Evolutionary conservation across 2,329 filamentous ascomycete species (phyloP).

Genomic region (Magnaporthiopsis rhizophila): DNA sequence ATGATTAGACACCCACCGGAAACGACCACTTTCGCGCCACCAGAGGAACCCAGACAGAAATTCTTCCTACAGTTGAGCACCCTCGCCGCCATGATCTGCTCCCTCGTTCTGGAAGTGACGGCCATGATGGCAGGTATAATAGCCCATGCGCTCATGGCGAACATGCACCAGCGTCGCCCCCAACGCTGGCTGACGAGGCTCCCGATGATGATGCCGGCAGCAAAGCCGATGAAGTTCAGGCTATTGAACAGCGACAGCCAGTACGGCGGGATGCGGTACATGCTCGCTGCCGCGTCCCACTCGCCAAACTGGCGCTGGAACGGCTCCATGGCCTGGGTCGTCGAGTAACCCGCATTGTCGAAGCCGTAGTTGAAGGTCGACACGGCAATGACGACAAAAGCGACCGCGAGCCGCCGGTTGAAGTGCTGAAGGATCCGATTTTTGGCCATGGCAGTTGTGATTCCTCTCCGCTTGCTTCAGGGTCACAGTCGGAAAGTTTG

Average conservation of each 20-base stretch:
- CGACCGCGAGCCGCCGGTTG: constrained; percentile 14
- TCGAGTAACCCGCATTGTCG: constrained; percentile 27
- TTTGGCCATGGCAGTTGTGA: neutral
- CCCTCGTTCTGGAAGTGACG: constrained; percentile 20
- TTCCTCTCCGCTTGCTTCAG: too few species aligned
- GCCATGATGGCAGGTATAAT: constrained; percentile 23
- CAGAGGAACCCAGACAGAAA: neutral
- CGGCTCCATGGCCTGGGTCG: constrained; percentile 28
- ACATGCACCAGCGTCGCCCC: constrained; percentile 27
- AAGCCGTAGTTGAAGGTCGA: constrained; percentile 32
- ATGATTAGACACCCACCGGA: too few species aligned
- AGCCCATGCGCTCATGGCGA: constrained; percentile 27
- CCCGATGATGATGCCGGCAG: constrained; percentile 19
- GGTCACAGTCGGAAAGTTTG: too few species aligned
- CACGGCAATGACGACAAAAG: constrained; percentile 22
- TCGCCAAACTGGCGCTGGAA: constrained; percentile 26
- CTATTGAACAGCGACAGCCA: constrained; percentile 29
- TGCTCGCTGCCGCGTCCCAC: constrained; percentile 16
- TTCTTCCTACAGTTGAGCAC: constrained; percentile 21
- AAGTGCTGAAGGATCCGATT: constrained; percentile 7
- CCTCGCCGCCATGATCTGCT: constrained; percentile 25
- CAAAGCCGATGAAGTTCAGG: constrained; percentile 25
- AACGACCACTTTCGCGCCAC: neutral
- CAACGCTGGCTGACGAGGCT: constrained; percentile 21
- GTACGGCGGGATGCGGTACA: constrained; percentile 19